Conservation (phyloP, 176 grass and related monocot genomes). For the Saccharum spontaneum region DNA sequence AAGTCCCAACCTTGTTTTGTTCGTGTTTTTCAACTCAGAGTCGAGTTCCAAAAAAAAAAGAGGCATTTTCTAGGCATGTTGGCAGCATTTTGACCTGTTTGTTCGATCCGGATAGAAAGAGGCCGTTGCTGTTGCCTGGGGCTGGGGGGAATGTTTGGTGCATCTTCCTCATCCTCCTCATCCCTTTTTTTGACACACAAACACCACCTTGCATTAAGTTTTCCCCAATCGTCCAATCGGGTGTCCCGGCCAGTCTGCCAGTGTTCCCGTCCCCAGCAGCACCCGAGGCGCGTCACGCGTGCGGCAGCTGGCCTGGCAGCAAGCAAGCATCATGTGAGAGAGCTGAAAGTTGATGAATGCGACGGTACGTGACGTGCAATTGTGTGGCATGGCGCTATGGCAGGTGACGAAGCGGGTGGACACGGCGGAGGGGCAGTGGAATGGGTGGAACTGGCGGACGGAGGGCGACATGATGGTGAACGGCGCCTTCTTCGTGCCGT, state of each 20-base stretch:
- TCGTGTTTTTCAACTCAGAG: background rate
- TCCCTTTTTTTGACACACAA: too few relatives aligned
- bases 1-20: background rate
- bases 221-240: background rate
- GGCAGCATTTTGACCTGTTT: too few relatives aligned
- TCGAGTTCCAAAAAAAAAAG: background rate
- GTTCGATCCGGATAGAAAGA: too few relatives aligned
- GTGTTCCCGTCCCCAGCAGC: background rate
- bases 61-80: too few relatives aligned
- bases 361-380: background rate
- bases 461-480: constrained; percentile 95
- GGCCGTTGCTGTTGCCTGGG: too few relatives aligned
- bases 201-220: background rate
- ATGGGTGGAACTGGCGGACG: constrained; percentile 94
- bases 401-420: constrained; percentile 99
- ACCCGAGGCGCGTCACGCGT: constrained; percentile 22
- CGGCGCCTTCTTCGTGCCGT: constrained; percentile 94
- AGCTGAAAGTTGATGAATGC: background rate
- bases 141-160: background rate
- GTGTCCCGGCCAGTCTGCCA: background rate
- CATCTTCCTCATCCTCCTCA: background rate
- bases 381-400: too few relatives aligned
- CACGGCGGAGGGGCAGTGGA: constrained; percentile 68
- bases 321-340: too few relatives aligned
- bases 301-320: background rate